Conservation (phyloP, 2,329 filamentous ascomycete species). For the Incumbomyces delicatus region DNA sequence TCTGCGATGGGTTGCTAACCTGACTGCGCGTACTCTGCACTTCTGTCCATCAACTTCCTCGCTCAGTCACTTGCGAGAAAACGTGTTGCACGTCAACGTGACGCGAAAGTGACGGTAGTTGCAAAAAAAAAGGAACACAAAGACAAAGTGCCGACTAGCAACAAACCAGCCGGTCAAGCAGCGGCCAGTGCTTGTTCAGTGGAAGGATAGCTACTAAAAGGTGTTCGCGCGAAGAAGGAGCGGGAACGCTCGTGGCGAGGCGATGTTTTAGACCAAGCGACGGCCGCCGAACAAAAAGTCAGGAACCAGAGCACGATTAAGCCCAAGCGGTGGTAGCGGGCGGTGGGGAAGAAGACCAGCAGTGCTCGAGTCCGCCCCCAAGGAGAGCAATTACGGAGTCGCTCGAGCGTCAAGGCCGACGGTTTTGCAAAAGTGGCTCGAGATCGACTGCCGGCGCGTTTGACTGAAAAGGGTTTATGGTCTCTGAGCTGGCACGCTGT, state of each 20-base stretch:
- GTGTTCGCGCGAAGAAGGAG: conserved; percentile 9
- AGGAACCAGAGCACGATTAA: conserved; percentile 13
- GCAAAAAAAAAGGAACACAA: neutral
- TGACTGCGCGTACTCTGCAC: conserved; percentile 74
- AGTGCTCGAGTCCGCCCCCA: conserved; percentile 10
- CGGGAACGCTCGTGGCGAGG: conserved; percentile 19
- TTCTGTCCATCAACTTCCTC: conserved; percentile 42
- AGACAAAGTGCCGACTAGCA: conserved; percentile 1
- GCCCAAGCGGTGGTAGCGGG: conserved; percentile 12
- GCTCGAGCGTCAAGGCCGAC: conserved; percentile 13
- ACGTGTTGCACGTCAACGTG: neutral
- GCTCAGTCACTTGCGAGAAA: neutral
- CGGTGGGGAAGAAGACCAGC: conserved; percentile 8
- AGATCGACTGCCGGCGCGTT: conserved; percentile 16
- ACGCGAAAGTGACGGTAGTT: neutral
- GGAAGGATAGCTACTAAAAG: neutral
- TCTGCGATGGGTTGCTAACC: conserved; percentile 64
- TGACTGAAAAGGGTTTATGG: conserved; percentile 10
- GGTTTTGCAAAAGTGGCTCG: conserved; percentile 11
- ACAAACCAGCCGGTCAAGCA: conserved; percentile 1
- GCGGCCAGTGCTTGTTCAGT: neutral
- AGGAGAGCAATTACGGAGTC: conserved; percentile 10
- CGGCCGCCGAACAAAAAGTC: conserved; percentile 15
- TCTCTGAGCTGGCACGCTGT: conserved; percentile 15
- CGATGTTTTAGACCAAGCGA: conserved; percentile 15